Evolutionary conservation across 2,329 filamentous ascomycete genomes (phyloP), one percentile per base, ranked within the genome.

Genomic region (Penicillium verrucosum): DNA sequence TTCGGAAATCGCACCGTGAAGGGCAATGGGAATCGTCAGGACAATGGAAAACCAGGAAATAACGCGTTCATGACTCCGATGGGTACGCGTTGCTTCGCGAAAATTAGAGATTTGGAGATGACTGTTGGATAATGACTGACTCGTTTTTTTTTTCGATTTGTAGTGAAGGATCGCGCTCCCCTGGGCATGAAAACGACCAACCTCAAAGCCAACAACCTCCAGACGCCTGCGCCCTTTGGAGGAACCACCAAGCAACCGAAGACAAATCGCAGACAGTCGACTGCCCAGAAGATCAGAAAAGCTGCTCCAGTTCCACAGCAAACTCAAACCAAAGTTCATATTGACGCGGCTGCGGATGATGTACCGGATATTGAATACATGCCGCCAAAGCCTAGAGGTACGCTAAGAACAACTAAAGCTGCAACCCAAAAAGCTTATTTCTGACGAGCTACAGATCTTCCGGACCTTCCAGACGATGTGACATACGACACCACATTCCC

Each of bases 151-250:
- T 49, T 2, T 27, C 25, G 2, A 30, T 42, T 47, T 60, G 85
- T 82, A 54, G 82, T 87, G 49, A 85, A 86, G 57, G 87, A 80
- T 58, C 86, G 93, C 68, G 92, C 92, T 37, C 89, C 91, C 12
- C 79, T 99, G 46, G 93, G 93, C 34, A 88, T 90, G 81, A 99
- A 99, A 76, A 97, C 93, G 1, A 97, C 94, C 51, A 99, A 99
- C 74, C 91, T 90, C 52, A 97, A 96, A 79, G 83, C 87, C 58
- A 85, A 81, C 70, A 81, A 80, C 48, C 82, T 86, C 63, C 86
- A 89, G 61, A 87, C 86, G 4, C 84, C 84, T 7, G 86, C 83
- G 30, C 86, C 83, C 32, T 88, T 86, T 66, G 78, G 78, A 57
- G 78, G 80, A 23, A 80, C 82, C 40, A 80, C 82, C 46, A 84